Evolutionary conservation across 805 yeast genomes (phyloP), one percentile per base, ranked within the genome.

Genomic region (Candida patagonica): DNA sequence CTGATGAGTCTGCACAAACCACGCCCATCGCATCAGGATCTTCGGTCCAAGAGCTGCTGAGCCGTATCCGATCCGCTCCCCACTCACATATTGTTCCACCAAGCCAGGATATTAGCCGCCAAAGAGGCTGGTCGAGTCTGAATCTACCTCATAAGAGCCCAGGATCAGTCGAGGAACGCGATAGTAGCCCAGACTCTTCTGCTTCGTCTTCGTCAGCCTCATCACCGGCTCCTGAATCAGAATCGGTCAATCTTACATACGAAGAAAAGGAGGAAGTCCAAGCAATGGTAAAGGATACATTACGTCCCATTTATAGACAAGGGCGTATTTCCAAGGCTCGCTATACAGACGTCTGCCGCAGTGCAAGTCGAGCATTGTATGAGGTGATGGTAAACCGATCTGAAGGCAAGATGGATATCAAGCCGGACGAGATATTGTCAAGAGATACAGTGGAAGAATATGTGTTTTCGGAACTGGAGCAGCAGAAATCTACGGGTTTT

Each of bases 261-360:
- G 68, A 66, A 12, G 76, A 75, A 45, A 82, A 83, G 50, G 53
- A 61, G 15, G 57, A 62, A 25, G 69, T 83, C 12, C 92, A 82
- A 53, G 63, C 61, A 16, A 59, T 74, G 24, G 77, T 83, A 8
- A 60, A 85, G 30, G 62, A 67, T 15, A 65, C 62, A 15, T 53
- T 83, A 35, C 62, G 75, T 36, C 72, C 74, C 2, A 55, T 69
- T 21, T 76, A 74, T 51, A 56, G 61, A 13, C 57, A 60, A 3
- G 62, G 62, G 0, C 42, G 42, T 2, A 48, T 66, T 3, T 56
- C 48, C 23, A 61, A 60, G 22, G 61, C 61, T 3, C 63, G 64
- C 37, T 84, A 78, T 53, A 79, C 85, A 2, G 56, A 55, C 12
- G 67, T 82, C 40, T 83, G 83, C 58, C 74, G 73, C 59, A 60